phyloP scores from a whole-genome alignment of 2,329 filamentous ascomycete genomes.

The Geosmithia flava region DNA sequence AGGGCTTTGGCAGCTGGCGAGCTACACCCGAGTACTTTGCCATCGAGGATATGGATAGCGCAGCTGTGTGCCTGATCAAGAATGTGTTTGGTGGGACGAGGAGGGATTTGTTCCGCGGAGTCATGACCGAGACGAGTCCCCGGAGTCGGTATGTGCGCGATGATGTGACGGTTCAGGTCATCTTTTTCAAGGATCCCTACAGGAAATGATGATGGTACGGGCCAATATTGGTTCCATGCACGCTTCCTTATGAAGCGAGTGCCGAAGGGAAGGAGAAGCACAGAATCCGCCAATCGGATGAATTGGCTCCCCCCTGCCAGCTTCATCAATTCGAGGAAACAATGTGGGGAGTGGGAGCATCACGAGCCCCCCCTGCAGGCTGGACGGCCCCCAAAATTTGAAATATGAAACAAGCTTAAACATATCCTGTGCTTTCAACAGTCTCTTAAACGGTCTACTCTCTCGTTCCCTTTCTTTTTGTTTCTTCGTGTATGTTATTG shows the following conservation, averaged over 20 bases:
- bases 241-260: no score
- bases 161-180: constrained; percentile 74
- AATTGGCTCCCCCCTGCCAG: no score
- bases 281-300: no score
- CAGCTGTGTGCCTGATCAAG: constrained; percentile 66
- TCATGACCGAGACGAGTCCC: constrained; percentile 60
- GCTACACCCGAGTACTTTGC: constrained; percentile 45
- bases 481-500: neutral
- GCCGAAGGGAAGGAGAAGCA: no score
- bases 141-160: constrained; percentile 54
- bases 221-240: no score
- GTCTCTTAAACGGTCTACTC: neutral
- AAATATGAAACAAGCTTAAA: neutral
- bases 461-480: neutral
- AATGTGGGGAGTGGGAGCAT: no score
- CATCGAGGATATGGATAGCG: constrained; percentile 63
- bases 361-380: no score
- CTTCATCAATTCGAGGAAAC: no score
- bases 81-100: constrained; percentile 72
- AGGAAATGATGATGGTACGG: neutral
- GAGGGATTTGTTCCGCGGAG: constrained; percentile 58
- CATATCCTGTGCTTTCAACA: no score
- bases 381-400: neutral
- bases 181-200: constrained; percentile 37
- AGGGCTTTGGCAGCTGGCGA: constrained; percentile 11